Percentiles rank a stretch among this genome's conserved stretches.
Evolutionary conservation across 1,284 basidiomycete species (phyloP).

Genomic region (Boletus semigastroideus): DNA sequence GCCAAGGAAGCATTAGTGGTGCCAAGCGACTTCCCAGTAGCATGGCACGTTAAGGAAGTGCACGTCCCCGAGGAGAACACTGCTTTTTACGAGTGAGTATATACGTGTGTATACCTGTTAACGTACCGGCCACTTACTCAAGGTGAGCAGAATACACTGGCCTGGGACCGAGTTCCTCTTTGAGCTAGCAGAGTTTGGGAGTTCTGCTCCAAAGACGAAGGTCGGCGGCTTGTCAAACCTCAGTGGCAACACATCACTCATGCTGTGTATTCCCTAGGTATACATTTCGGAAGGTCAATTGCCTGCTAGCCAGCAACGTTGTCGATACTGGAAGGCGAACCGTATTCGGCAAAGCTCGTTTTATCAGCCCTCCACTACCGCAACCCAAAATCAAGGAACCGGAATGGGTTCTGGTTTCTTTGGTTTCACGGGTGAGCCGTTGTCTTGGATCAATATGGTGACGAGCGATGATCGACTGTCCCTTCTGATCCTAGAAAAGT

Average conservation of each 20-base stretch:
- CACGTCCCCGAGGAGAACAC: slow-evolving; percentile 29
- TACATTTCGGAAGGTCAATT: slow-evolving; percentile 28
- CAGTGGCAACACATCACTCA: background rate
- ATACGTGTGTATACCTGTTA: background rate
- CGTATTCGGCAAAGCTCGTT: slow-evolving; percentile 30
- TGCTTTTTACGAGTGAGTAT: slow-evolving; percentile 29
- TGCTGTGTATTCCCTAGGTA: slow-evolving; percentile 8
- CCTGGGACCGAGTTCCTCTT: slow-evolving; percentile 31
- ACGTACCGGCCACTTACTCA: background rate
- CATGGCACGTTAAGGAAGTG: slow-evolving; percentile 30
- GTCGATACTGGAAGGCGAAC: slow-evolving; percentile 30
- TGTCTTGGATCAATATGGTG: background rate
- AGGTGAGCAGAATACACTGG: slow-evolving; percentile 27
- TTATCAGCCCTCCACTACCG: slow-evolving; percentile 25
- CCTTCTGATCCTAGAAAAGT: slow-evolving; percentile 20
- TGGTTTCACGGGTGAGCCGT: slow-evolving; percentile 23
- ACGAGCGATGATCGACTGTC: background rate
- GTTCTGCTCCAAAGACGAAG: slow-evolving; percentile 32
- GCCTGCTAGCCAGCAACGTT: slow-evolving; percentile 26
- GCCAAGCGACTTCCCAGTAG: slow-evolving; percentile 28
- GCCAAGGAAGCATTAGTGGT: slow-evolving; percentile 17
- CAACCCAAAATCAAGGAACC: slow-evolving; percentile 9
- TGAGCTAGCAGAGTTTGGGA: slow-evolving; percentile 26
- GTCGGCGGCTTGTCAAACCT: slow-evolving; percentile 5
- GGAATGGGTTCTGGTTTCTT: slow-evolving; percentile 19